Conservation (phyloP, 129 eudicot genomes). For the Flaveria bidentis region DNA sequence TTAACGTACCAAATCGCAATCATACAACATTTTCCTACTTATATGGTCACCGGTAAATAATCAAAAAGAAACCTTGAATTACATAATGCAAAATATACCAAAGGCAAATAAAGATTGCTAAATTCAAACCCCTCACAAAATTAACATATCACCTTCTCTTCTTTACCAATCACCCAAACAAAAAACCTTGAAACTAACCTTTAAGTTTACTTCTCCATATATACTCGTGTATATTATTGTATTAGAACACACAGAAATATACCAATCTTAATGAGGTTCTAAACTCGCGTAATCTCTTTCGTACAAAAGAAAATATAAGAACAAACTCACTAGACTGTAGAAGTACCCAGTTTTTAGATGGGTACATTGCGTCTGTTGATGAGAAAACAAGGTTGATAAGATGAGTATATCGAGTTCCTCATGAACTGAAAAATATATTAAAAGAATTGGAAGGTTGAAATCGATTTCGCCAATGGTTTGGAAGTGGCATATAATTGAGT, state of each 20-base stretch:
- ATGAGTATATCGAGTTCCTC: too few relatives aligned
- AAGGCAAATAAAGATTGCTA: constrained; percentile 12
- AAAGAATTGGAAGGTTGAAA: too few relatives aligned
- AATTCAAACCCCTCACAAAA: constrained; percentile 22
- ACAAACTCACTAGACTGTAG: constrained; percentile 39
- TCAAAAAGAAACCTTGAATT: too few relatives aligned
- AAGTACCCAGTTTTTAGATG: constrained; percentile 22
- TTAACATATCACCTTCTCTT: constrained; percentile 33
- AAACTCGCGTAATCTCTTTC: constrained; percentile 11
- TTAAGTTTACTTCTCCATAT: too few relatives aligned
- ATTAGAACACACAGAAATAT: too few relatives aligned
- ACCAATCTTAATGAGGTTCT: too few relatives aligned
- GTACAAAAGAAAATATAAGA: constrained; percentile 32
- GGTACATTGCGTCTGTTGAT: constrained; percentile 32
- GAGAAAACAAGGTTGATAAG: constrained; percentile 13
- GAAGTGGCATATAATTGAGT: neutral
- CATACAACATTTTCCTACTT: too few relatives aligned
- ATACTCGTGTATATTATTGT: too few relatives aligned
- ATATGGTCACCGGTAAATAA: too few relatives aligned
- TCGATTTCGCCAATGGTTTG: too few relatives aligned
- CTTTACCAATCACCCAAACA: constrained; percentile 53
- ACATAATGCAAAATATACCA: constrained; percentile 1
- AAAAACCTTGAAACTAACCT: neutral
- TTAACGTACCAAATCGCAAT: too few relatives aligned
- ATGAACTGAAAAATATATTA: too few relatives aligned